A percentile compares a stretch with the other conserved stretches of the same genome.
These are phyloP conservation scores for Calonectria crousiana DNA, from an alignment of 2,329 filamentous ascomycete genomes.

Conservation along the genomic window DNA sequence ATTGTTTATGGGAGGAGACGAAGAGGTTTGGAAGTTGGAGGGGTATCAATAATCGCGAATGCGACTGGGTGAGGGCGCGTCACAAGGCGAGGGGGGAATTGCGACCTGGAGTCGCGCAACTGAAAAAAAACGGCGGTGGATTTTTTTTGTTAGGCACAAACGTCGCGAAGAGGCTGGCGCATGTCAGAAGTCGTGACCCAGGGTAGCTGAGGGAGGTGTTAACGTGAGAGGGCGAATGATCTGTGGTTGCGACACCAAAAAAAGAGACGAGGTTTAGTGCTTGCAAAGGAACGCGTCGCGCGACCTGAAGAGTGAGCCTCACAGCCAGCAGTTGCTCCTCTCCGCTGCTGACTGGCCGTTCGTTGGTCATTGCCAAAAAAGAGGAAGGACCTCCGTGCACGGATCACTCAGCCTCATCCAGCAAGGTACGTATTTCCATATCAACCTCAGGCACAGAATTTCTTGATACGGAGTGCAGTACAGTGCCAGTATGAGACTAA, in stretches of 20 bases:
- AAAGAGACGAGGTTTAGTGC: conserved; percentile 30
- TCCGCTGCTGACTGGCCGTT: conserved; percentile 12
- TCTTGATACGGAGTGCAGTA: background rate
- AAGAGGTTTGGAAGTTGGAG: conserved; percentile 22
- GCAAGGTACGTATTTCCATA: background rate
- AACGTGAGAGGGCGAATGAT: conserved; percentile 12
- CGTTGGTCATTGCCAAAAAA: conserved; percentile 2
- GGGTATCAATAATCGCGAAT: conserved; percentile 36
- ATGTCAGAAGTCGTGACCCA: conserved; percentile 8
- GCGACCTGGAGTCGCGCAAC: conserved; percentile 37
- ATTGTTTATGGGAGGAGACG: conserved; percentile 19
- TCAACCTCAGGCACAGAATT: background rate
- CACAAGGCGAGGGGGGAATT: conserved; percentile 33
- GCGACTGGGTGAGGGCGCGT: conserved; percentile 39
- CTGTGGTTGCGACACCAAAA: conserved; percentile 34
- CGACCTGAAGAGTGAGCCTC: conserved; percentile 30
- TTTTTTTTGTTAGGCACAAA: conserved; percentile 9
- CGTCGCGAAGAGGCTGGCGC: conserved; percentile 25
- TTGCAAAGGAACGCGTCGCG: conserved; percentile 41
- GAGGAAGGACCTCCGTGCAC: background rate
- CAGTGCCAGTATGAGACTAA: background rate
- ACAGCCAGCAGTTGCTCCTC: conserved; percentile 3
- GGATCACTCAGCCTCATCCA: background rate
- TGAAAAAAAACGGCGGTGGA: conserved; percentile 2
- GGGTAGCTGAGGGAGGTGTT: conserved; percentile 14